Conservation (phyloP, 73 alveolate genomes). For the Effrenium voratum region DNA sequence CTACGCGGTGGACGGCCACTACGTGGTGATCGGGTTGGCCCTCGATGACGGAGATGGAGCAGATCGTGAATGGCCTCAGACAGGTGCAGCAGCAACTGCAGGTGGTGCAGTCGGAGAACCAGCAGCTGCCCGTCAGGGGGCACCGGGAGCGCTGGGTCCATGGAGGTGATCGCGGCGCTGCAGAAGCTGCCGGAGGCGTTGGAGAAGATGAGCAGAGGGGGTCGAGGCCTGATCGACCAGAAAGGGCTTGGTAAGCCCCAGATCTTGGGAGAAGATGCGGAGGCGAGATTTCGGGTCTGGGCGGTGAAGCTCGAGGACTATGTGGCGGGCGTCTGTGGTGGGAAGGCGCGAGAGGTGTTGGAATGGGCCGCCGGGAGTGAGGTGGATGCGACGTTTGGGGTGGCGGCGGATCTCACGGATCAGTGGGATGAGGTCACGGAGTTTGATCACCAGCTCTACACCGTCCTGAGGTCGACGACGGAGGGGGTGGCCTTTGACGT, state of each 20-base stretch:
- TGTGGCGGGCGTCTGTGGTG: too few relatives aligned
- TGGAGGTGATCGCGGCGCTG: too few relatives aligned
- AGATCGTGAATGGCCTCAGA: too few relatives aligned
- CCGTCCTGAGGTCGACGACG: background rate
- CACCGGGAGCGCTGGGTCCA: too few relatives aligned
- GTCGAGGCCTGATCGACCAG: background rate
- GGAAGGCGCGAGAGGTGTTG: background rate
- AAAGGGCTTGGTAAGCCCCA: background rate
- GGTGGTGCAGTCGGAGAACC: too few relatives aligned
- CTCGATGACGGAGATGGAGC: too few relatives aligned
- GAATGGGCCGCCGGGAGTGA: background rate
- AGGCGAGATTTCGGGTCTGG: background rate
- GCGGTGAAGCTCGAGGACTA: background rate
- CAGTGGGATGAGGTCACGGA: constrained; percentile 5
- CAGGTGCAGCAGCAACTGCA: too few relatives aligned
- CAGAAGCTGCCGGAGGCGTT: background rate
- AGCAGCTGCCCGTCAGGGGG: too few relatives aligned
- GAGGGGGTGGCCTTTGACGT: too few relatives aligned
- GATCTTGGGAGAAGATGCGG: background rate
- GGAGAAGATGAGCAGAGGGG: background rate
- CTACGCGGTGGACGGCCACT: too few relatives aligned
- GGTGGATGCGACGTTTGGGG: background rate
- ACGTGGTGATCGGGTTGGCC: too few relatives aligned
- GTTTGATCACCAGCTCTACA: background rate
- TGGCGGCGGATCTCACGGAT: background rate